Evolutionary conservation across 2,329 filamentous ascomycete genomes (phyloP), one percentile per base, ranked within the genome.

Genomic region (Nothopassalora personata): DNA sequence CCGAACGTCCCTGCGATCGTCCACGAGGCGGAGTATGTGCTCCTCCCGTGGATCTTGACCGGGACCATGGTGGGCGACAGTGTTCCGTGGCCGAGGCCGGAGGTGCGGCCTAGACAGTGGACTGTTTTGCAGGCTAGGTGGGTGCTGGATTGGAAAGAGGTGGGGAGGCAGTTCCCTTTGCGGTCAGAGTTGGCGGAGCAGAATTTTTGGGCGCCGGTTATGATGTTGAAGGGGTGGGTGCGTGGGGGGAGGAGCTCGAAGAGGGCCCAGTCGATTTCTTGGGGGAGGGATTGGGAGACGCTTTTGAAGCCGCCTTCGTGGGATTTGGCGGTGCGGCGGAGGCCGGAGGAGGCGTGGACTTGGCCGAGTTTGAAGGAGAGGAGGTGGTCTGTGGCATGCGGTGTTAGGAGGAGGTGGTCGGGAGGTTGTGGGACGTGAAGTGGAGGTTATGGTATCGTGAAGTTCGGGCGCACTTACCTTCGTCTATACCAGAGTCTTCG

Each of bases 231-330:
- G 0, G 82, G 79, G 3, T 93, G 89, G 13, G 86, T 77, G 1
- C 93, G 85, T 10, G 86, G 82, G 4, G 86, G 80, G 10, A 87
- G 79, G 63, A 97, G 90, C 65, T 89, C 85, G 67, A 97, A 91
- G 2, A 97, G 78, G 0, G 92, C 91, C 93, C 93, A 97, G 73
- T 97, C 93, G 48, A 97, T 91, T 73, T 97, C 93, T 71, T 97
- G 93, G 5, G 27, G 95, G 77, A 4, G 87, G 86, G 61, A 88
- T 81, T 60, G 64, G 30, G 54, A 87, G 82, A 54, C 79, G 81
- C 71, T 89, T 49, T 67, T 65, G 61, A 69, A 72, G 48, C 70
- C 68, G 34, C 62, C 66, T 65, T 71, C 65, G 33, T 68, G 67
- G 11, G 64, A 63, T 39, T 68, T 62, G 18, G 56, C 48, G 15